phyloP scores from a whole-genome alignment of 768 basidiomycete species.

The Lactarius quietus region DNA sequence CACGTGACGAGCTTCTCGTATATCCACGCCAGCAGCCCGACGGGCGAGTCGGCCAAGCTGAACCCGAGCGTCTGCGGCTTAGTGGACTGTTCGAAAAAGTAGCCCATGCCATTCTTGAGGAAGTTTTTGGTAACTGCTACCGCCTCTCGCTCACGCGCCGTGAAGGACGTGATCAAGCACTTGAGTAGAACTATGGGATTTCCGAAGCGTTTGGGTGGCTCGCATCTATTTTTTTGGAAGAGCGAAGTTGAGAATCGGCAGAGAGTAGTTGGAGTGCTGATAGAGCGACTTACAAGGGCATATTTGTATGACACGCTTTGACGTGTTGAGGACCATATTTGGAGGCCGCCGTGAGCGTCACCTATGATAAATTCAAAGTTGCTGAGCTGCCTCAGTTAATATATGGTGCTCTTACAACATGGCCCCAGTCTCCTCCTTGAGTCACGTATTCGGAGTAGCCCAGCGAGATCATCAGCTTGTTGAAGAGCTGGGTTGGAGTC shows the following conservation, averaged over 20 bases:
- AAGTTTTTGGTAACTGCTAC: conserved; percentile 34
- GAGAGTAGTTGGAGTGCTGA: background rate
- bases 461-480: conserved; percentile 34
- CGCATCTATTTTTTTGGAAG: background rate
- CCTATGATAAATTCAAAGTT: conserved; percentile 16
- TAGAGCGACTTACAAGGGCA: conserved; percentile 28
- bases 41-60: conserved; percentile 51
- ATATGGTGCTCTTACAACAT: conserved; percentile 29
- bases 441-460: conserved; percentile 37
- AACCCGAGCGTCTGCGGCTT: conserved; percentile 42
- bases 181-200: conserved; percentile 33
- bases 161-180: conserved; percentile 33
- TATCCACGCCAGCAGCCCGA: conserved; percentile 38
- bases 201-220: conserved; percentile 28
- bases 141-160: conserved; percentile 36
- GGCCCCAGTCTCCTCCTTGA: conserved; percentile 50
- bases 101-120: conserved; percentile 36
- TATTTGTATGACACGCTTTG: conserved; percentile 37
- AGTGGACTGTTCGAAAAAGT: conserved; percentile 37
- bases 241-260: background rate
- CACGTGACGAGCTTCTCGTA: conserved; percentile 33
- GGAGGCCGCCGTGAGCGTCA: conserved; percentile 29
- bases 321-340: conserved; percentile 31
- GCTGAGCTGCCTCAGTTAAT: background rate
- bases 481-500: conserved; percentile 22